These are phyloP conservation scores for Rhodocollybia butyracea DNA, from an alignment of 768 basidiomycete genomes.

Conservation along the genomic window DNA sequence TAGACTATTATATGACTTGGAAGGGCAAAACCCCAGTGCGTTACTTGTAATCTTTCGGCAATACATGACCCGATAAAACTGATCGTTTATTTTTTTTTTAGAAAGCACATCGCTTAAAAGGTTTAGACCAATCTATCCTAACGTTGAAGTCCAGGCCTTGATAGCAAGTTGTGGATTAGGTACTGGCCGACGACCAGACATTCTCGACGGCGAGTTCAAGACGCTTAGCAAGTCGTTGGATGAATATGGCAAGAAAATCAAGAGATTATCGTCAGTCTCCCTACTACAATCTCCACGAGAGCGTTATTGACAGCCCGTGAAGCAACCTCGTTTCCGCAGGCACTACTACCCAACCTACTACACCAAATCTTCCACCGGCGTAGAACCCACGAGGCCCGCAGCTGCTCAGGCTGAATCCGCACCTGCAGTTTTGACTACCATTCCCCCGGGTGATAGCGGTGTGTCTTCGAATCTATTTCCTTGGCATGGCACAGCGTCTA, in stretches of 20 bases:
- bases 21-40: slow-evolving; percentile 27
- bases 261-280: slow-evolving; percentile 7
- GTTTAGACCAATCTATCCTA: neutral
- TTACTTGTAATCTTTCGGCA: neutral
- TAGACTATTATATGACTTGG: slow-evolving; percentile 54
- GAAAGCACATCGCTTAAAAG: slow-evolving; percentile 25
- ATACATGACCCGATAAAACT: slow-evolving; percentile 7
- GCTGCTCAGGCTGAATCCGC: slow-evolving; percentile 3
- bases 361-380: neutral
- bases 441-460: neutral
- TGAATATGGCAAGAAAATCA: slow-evolving; percentile 6
- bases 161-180: neutral
- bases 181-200: slow-evolving; percentile 6
- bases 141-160: neutral
- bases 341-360: neutral
- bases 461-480: neutral
- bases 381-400: slow-evolving; percentile 4
- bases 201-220: slow-evolving; percentile 9
- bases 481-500: neutral
- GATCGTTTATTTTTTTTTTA: slow-evolving; percentile 3
- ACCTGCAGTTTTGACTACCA: slow-evolving; percentile 5
- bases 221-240: slow-evolving; percentile 2
- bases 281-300: neutral
- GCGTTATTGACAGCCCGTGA: neutral
- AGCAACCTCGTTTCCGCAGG: neutral